Evolutionary conservation across 495 filamentous ascomycete genomes (phyloP), one percentile per base, ranked within the genome.

Genomic region (Penicillium cataractarum): DNA sequence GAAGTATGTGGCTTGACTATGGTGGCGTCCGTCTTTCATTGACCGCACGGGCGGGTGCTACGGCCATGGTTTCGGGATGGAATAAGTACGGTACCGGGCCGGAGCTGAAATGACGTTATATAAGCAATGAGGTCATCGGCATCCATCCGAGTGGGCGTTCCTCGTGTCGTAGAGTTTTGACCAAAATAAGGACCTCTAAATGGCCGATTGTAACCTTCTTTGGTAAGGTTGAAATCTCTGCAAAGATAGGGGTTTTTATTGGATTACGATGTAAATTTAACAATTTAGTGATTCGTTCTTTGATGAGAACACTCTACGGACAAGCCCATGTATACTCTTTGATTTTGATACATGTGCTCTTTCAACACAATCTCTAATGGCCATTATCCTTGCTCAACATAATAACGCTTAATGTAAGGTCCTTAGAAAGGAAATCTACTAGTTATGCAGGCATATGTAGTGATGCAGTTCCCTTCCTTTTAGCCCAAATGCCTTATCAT

Each of bases 71-170:
- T 24, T 50, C 46, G 46, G 46, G 15, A 50, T 50, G 24, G 46
- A 50, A 29, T 9, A 50, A 50, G 2, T 27, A 27, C 26, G 26
- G 24, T 27, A 50, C 26, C 46, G 26, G 46, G 22, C 46, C 26
- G 46, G 46, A n/a, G 40, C 40, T 21, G 26, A 50, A 17, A 50
- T 9, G 26, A 50, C 26, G 26, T 50, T 29, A 27, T 7, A 50
- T 50, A 7, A 50, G 46, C 46, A 27, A 50, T 50, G 46, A 50
- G 46, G 26, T 50, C 46, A 50, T 50, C 46, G 46, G 26, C 24
- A 49, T 49, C 46, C 24, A 26, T 17, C 13, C 24, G 24, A 44
- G 40, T 31, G 29, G n/a, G n/a, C n/a, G n/a, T n/a, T n/a, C n/a
- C n/a, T 40, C 37, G 13, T 40, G 37, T 40, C 40, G n/a, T n/a